Evolutionary conservation across 108 stramenopile species (phyloP).

Genomic region (Asterionellopsis glacialis): DNA sequence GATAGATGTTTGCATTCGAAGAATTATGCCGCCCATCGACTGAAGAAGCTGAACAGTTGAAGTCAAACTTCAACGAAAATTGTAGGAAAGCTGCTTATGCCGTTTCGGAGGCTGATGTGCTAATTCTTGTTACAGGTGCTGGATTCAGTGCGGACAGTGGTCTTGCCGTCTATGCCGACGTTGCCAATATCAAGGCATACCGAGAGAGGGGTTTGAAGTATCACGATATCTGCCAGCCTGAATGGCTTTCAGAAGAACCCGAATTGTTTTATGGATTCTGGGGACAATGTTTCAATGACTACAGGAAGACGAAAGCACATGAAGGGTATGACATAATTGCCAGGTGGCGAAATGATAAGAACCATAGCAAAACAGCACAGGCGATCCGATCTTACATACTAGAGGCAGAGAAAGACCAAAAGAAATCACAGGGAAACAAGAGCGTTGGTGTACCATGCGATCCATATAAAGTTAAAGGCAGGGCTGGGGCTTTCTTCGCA

Average conservation of each 20-base stretch:
- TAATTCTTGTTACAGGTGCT: slow-evolving; percentile 39
- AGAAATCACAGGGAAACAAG: too few species aligned
- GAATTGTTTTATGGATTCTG: slow-evolving; percentile 40
- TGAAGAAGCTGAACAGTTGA: too few species aligned
- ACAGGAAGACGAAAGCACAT: slow-evolving; percentile 39
- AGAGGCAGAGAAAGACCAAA: too few species aligned
- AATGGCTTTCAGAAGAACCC: slow-evolving; percentile 18
- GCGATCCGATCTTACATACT: too few species aligned
- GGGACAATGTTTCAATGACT: slow-evolving; percentile 30
- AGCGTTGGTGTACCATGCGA: too few species aligned
- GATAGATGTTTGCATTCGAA: too few species aligned
- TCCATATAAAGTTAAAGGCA: background rate
- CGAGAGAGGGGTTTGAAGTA: slow-evolving; percentile 16
- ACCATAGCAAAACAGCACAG: slow-evolving; percentile 4
- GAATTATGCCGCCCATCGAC: too few species aligned
- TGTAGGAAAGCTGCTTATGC: slow-evolving; percentile 15
- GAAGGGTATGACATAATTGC: slow-evolving; percentile 45
- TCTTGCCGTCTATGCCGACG: slow-evolving; percentile 26
- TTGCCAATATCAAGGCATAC: slow-evolving; percentile 8
- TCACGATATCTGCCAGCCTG: slow-evolving; percentile 35
- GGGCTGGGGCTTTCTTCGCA: slow-evolving; percentile 37
- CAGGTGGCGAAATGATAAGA: slow-evolving; percentile 35
- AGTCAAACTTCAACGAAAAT: background rate
- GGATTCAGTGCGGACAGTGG: slow-evolving; percentile 40
- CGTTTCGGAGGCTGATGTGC: slow-evolving; percentile 25